Evolutionary conservation across 371 early-diverging fungal species (phyloP).

Genomic region (Nematocida sp.): DNA sequence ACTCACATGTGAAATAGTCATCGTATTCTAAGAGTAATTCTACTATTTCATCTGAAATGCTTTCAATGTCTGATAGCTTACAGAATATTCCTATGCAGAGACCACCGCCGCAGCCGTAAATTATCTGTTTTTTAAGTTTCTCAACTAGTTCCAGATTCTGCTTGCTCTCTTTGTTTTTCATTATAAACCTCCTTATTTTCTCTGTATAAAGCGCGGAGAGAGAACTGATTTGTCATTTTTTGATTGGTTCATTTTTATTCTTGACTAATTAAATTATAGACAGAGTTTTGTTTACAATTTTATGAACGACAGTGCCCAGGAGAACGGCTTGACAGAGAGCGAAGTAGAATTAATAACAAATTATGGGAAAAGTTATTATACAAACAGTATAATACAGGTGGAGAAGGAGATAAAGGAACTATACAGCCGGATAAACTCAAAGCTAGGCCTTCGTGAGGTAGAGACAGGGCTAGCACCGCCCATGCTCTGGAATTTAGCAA

Average conservation of each 20-base stretch:
- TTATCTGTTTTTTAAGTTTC: conserved; percentile 43
- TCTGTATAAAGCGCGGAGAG: conserved; percentile 21
- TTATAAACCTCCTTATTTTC: neutral
- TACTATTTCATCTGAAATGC: conserved; percentile 24
- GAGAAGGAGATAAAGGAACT: conserved; percentile 64
- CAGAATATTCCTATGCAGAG: conserved; percentile 51
- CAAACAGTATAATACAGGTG: conserved; percentile 65
- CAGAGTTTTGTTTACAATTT: conserved; percentile 27
- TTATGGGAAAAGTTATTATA: conserved; percentile 70
- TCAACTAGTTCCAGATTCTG: conserved; percentile 11
- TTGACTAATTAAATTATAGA: conserved; percentile 3
- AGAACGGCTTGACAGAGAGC: conserved; percentile 45
- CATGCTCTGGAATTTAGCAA: conserved; percentile 93
- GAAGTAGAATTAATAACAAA: conserved; percentile 66
- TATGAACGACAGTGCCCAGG: conserved; percentile 8
- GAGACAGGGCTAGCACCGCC: conserved; percentile 99
- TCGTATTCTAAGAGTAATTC: conserved; percentile 34
- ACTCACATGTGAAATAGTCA: conserved; percentile 43
- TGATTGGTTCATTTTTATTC: conserved; percentile 25
- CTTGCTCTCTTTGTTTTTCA: conserved; percentile 25
- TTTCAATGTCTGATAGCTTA: conserved; percentile 47
- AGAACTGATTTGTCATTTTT: neutral
- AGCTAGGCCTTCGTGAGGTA: conserved; percentile 82
- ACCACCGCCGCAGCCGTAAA: conserved; percentile 44
- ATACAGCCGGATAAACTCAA: conserved; percentile 66